phyloP scores from a whole-genome alignment of 2,329 filamentous ascomycete species.

The Pseudogymnoascus sp. region DNA sequence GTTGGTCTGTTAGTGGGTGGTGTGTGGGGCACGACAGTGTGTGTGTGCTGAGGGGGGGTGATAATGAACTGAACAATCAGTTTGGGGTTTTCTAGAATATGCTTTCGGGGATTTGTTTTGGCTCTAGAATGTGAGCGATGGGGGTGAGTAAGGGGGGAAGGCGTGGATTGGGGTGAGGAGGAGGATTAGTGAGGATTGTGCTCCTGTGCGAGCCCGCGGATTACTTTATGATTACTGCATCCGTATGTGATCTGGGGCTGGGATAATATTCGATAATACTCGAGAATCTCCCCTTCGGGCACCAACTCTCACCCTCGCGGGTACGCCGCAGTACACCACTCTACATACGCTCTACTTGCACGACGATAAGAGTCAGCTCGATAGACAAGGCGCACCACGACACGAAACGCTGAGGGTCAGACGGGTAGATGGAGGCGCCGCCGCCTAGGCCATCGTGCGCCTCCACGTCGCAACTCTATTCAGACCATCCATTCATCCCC shows the following conservation, averaged over 20 bases:
- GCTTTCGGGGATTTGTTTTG: background rate
- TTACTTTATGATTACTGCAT: background rate
- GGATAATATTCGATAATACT: background rate
- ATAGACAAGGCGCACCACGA: background rate
- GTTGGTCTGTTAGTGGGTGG: too few relatives aligned
- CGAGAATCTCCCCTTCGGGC: background rate
- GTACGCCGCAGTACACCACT: background rate
- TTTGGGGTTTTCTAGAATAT: background rate
- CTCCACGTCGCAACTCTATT: background rate
- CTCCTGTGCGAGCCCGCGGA: background rate
- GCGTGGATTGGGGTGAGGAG: too few relatives aligned
- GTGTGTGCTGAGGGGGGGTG: background rate
- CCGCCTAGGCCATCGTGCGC: background rate
- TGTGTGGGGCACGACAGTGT: background rate
- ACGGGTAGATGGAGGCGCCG: constrained; percentile 2
- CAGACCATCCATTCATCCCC: background rate
- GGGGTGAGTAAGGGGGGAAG: too few relatives aligned
- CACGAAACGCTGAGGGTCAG: background rate
- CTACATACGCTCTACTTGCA: background rate
- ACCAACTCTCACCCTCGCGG: background rate
- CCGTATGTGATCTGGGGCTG: background rate
- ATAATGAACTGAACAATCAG: background rate
- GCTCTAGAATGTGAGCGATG: background rate
- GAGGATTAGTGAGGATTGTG: background rate
- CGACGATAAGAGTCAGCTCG: background rate